Evolutionary conservation across 805 yeast genomes (phyloP).

Genomic region (Sungouiella blattae): DNA sequence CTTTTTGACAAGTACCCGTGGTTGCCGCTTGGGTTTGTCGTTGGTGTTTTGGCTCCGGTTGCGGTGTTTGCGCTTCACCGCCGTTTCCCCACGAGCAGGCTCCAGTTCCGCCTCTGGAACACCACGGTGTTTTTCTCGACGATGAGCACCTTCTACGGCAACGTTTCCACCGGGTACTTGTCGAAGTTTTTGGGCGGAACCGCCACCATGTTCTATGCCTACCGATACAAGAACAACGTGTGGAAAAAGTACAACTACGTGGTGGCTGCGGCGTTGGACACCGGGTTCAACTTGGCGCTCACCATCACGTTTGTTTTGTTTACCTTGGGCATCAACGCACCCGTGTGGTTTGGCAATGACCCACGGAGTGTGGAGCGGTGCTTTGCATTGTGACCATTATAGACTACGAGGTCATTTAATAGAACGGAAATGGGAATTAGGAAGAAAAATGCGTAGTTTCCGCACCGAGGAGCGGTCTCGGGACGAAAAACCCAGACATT

Average conservation of each 20-base stretch:
- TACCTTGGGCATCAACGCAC: constrained; percentile 26
- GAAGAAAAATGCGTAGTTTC: no score
- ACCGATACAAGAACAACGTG: constrained; percentile 31
- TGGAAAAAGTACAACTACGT: constrained; percentile 47
- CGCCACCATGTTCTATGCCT: constrained; percentile 44
- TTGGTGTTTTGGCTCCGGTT: constrained; percentile 40
- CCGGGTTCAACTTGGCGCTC: constrained; percentile 45
- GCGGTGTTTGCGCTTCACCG: constrained; percentile 26
- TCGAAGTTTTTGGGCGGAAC: constrained; percentile 49
- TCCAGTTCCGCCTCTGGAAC: constrained; percentile 38
- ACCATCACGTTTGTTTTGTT: constrained; percentile 36
- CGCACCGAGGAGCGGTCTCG: no score
- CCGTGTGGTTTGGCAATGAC: constrained; percentile 52
- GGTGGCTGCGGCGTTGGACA: constrained; percentile 50
- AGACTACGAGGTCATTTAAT: no score
- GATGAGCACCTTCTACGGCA: constrained; percentile 47
- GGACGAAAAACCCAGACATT: no score
- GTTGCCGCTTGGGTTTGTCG: constrained; percentile 42
- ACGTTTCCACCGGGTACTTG: constrained; percentile 46
- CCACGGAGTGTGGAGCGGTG: constrained; percentile 42
- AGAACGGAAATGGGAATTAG: no score
- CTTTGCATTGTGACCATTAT: constrained; percentile 34
- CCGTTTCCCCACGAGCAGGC: constrained; percentile 19
- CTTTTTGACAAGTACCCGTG: constrained; percentile 40
- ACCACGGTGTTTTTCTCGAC: constrained; percentile 48